Evolutionary conservation across 192 early-diverging fungal genomes (phyloP).

Genomic region (Rhizophagus prolifer): DNA sequence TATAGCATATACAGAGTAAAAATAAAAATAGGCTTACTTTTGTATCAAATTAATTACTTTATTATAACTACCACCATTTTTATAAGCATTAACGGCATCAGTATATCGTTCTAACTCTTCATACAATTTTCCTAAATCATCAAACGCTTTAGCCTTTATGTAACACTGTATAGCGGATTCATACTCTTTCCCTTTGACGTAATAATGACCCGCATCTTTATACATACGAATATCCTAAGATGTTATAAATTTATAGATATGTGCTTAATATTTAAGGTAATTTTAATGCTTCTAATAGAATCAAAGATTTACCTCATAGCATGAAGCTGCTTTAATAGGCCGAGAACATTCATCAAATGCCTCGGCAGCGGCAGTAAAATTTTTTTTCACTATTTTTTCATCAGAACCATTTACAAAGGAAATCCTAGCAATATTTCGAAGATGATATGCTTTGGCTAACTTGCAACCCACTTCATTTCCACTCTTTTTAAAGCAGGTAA

Average conservation of each 20-base stretch:
- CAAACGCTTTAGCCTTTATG: neutral
- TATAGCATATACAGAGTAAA: too few species aligned
- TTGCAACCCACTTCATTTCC: neutral
- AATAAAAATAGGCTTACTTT: neutral
- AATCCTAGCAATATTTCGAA: neutral
- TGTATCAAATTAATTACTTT: slow-evolving; percentile 10
- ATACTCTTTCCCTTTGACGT: neutral
- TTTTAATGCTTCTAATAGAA: too few species aligned
- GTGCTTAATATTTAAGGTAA: too few species aligned
- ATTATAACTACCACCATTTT: neutral
- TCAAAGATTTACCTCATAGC: slow-evolving; percentile 6
- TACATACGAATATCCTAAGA: slow-evolving; percentile 8
- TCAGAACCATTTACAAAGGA: slow-evolving; percentile 6
- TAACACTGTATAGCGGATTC: neutral
- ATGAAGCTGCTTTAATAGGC: neutral
- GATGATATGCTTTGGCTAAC: slow-evolving; percentile 3
- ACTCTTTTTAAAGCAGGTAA: slow-evolving; percentile 14
- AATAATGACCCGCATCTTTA: slow-evolving; percentile 5
- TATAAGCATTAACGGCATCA: slow-evolving; percentile 5
- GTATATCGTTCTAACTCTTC: neutral
- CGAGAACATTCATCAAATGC: slow-evolving; percentile 5
- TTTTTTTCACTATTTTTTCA: neutral
- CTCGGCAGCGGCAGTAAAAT: neutral
- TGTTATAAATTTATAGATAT: neutral
- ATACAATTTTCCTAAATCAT: neutral